These are phyloP conservation scores for Corymbia citriodora DNA, from an alignment of 441 rosid genomes.

Conservation along the genomic window DNA sequence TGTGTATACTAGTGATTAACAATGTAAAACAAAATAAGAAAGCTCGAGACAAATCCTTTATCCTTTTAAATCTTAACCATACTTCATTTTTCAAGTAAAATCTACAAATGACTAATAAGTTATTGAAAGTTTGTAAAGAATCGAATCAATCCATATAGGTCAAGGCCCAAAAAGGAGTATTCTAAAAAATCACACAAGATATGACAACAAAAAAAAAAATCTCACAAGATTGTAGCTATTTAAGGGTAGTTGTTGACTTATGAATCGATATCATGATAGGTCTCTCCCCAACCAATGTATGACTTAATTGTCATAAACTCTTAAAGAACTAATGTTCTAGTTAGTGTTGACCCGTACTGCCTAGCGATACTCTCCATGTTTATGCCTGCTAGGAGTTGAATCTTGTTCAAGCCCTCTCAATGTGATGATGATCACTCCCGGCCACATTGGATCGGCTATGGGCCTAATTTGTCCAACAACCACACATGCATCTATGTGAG, in stretches of 20 bases:
- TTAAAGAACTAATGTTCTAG: rapidly evolving
- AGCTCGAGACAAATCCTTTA: neutral
- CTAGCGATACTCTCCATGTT: neutral
- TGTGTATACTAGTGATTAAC: neutral
- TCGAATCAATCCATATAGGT: neutral
- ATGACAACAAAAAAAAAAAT: neutral
- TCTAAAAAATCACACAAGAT: neutral
- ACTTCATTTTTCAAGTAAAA: neutral
- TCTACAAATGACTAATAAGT: neutral
- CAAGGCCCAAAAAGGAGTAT: neutral
- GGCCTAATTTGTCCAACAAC: neutral
- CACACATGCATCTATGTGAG: neutral
- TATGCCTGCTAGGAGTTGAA: neutral
- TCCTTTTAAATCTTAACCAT: neutral
- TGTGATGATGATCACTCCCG: rapidly evolving
- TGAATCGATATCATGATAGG: rapidly evolving
- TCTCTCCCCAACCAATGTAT: neutral
- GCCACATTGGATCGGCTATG: neutral
- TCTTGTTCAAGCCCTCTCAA: neutral
- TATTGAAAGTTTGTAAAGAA: neutral
- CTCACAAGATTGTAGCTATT: neutral
- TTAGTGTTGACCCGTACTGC: neutral
- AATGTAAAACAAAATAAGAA: neutral
- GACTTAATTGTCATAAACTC: neutral
- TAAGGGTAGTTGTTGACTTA: neutral